A percentile compares a stretch with the other conserved stretches of the same genome.
phyloP scores from a whole-genome alignment of 176 grass and related monocot species.

The Zoysia pacifica region DNA sequence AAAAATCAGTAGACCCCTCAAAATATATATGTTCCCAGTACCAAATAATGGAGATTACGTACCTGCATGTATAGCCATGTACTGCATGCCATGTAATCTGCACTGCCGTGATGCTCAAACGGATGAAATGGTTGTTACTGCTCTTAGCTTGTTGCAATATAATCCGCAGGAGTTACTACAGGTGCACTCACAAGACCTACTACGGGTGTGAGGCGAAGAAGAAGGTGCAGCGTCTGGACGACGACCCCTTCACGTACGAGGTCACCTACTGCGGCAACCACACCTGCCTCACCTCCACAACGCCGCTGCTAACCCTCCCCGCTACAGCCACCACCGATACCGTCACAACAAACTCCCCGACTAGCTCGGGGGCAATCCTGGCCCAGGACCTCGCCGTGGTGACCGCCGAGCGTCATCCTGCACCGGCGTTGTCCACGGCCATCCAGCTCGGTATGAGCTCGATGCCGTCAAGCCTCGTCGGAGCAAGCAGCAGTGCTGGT shows the following conservation, averaged over 20 bases:
- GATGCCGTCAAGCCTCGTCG: constrained; percentile 32
- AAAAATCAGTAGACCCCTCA: no score
- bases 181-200: constrained; percentile 89
- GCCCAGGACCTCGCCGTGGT: constrained; percentile 11
- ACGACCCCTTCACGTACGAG: constrained; percentile 72
- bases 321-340: neutral
- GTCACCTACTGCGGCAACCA: constrained; percentile 76
- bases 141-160: neutral
- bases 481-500: neutral
- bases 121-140: no score
- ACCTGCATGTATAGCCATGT: no score
- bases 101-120: no score
- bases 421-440: constrained; percentile 44
- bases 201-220: constrained; percentile 88
- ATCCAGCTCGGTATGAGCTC: constrained; percentile 57
- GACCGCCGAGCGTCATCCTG: constrained; percentile 7
- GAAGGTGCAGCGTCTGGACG: constrained; percentile 70
- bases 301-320: constrained; percentile 54
- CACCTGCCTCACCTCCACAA: constrained; percentile 76
- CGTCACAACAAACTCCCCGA: neutral
- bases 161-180: constrained; percentile 75
- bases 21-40: no score
- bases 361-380: neutral
- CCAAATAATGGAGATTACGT: no score
- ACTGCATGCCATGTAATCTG: no score